Percentiles rank a stretch among this genome's conserved stretches.
Evolutionary conservation across 2,329 filamentous ascomycete species (phyloP).

Genomic region (Cucurbitaria berberidis): DNA sequence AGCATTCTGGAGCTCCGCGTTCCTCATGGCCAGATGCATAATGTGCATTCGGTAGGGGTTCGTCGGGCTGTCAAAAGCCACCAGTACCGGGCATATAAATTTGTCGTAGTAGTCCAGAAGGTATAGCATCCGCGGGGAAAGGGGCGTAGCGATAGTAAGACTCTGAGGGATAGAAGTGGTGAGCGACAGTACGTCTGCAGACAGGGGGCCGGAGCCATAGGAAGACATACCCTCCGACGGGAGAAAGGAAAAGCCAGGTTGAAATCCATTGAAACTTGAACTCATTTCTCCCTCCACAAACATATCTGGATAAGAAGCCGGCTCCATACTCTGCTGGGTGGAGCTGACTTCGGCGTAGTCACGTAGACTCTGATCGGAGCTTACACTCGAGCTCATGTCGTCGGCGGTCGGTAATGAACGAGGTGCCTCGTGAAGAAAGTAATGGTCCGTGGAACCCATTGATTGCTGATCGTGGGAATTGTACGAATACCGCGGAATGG

Average conservation of each 20-base stretch:
- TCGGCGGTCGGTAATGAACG: conserved; percentile 47
- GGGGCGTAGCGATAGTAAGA: conserved; percentile 60
- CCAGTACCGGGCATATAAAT: conserved; percentile 88
- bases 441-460: conserved; percentile 48
- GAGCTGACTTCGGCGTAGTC: conserved; percentile 51
- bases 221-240: conserved; percentile 51
- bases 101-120: conserved; percentile 94
- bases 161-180: conserved; percentile 51
- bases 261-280: conserved; percentile 46
- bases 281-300: conserved; percentile 49
- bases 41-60: conserved; percentile 90
- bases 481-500: conserved; percentile 45
- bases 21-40: conserved; percentile 75
- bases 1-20: conserved; percentile 86
- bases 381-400: conserved; percentile 54
- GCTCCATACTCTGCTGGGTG: conserved; percentile 43
- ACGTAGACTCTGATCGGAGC: conserved; percentile 54
- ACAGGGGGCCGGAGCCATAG: conserved; percentile 47
- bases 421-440: conserved; percentile 44
- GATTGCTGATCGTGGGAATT: conserved; percentile 43
- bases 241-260: conserved; percentile 49
- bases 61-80: conserved; percentile 80
- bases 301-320: conserved; percentile 47
- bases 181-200: conserved; percentile 48
- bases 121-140: conserved; percentile 81